Base-by-base conservation (phyloP, 2,329 filamentous ascomycete genomes). In the Cytospora piceicola region DNA sequence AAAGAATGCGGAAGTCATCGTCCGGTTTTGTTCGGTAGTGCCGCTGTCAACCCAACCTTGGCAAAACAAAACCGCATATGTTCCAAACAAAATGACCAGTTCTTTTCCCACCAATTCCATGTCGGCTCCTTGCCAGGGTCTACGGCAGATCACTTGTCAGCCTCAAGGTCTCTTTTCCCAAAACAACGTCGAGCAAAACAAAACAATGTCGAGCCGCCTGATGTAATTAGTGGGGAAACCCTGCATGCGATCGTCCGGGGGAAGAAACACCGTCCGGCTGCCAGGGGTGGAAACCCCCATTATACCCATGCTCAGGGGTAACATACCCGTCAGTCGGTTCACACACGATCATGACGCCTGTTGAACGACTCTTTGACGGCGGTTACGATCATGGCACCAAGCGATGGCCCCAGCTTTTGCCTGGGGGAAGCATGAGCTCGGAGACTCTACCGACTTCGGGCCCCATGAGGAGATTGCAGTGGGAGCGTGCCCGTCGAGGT, bases 381-480 rank as follows among this genome's bases (percentile, higher is more conserved):
- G 54, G 4, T 30, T 58, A 22, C 36, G 65, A 61, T 58, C 58
- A 56, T 34, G 46, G 39, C 34, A 42, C 36, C 15, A 49, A 17
- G 53, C 29, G 11, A 42, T n/a, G 24, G 29, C 46, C 34, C 46
- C 20, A 42, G 34, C 27, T 30, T 29, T 22, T 24, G 30, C 3
- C 36, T 39, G 63, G 52, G 52, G 3, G 24, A 14, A 46, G 53
- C 32, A 42, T 42, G 30, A 46, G 54, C 39, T 57, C 64, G 57
- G 57, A 49, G 46, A 30, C 36, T 32, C 4, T 39, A 61, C 20
- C 46, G 32, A 64, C 46, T 39, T n/a, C 32, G 20, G 53, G 46
- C 36, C 20, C 62, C 65, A 55, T 55, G 22, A 55, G 46, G 52
- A 65, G 32, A 67, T 67, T 67, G 46, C 65, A 64, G 65, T 64